Evolutionary conservation across 768 basidiomycete genomes (phyloP).

Genomic region (Lactarius tabidus): DNA sequence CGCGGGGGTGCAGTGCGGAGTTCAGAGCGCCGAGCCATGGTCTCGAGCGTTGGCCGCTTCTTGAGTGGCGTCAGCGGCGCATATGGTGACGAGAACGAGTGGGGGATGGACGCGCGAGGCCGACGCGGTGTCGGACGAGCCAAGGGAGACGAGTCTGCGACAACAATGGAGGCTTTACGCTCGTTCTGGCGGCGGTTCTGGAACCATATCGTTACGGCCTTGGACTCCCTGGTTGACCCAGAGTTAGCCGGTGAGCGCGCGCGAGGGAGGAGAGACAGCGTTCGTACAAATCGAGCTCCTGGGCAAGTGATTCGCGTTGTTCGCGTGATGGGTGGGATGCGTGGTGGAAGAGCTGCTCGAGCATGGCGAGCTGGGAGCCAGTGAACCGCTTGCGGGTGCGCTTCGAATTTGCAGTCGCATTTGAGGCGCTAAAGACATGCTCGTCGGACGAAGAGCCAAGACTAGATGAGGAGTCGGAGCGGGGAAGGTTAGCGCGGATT

Average conservation of each 20-base stretch:
- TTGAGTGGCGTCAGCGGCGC: constrained; percentile 15
- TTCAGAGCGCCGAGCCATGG: constrained; percentile 34
- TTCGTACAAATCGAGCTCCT: constrained; percentile 22
- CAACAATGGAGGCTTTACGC: constrained; percentile 19
- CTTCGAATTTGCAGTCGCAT: not conserved
- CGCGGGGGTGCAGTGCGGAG: constrained; percentile 28
- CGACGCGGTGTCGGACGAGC: constrained; percentile 9
- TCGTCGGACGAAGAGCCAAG: constrained; percentile 21
- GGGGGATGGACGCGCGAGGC: constrained; percentile 2
- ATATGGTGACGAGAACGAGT: constrained; percentile 22
- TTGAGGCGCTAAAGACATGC: not conserved
- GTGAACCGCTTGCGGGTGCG: constrained; percentile 28
- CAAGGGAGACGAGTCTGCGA: not conserved
- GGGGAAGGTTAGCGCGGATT: constrained; percentile 8
- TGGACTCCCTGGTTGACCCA: constrained; percentile 26
- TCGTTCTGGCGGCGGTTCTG: constrained; percentile 35
- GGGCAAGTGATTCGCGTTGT: constrained; percentile 25
- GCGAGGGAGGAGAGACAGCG: not conserved
- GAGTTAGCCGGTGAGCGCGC: not conserved
- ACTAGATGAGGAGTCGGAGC: constrained; percentile 23
- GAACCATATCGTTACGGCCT: constrained; percentile 36
- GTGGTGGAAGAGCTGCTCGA: constrained; percentile 25
- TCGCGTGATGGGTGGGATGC: constrained; percentile 26
- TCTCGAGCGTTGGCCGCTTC: constrained; percentile 33
- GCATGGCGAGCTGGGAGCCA: constrained; percentile 22